Percentiles rank a stretch among this genome's conserved stretches.
Conservation (phyloP, 805 yeast genomes). For the Barnettozyma pratensis region DNA sequence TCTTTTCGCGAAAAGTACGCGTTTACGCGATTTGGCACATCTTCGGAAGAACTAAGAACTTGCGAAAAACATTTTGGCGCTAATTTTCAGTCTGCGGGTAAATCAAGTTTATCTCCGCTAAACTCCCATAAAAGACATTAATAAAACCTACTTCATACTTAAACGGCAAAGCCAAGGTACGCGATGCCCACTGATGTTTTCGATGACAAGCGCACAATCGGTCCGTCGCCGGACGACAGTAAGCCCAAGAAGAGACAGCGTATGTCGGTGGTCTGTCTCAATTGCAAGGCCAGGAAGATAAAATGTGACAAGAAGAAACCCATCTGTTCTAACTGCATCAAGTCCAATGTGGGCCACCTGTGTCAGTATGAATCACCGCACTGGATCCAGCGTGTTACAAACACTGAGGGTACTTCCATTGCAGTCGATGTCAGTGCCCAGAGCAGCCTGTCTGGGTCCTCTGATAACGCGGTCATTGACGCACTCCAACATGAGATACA, state of each 20-base stretch:
- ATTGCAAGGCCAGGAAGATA: conserved; percentile 35
- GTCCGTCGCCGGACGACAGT: background rate
- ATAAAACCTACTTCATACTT: background rate
- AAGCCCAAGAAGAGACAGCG: conserved; percentile 30
- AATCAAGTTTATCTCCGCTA: background rate
- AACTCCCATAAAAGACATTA: background rate
- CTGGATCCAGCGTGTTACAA: conserved; percentile 20
- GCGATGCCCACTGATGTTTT: too few relatives aligned
- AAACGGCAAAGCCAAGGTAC: background rate
- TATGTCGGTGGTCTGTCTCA: conserved; percentile 32
- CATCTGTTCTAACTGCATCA: conserved; percentile 28
- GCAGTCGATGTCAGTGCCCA: background rate
- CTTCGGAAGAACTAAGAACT: too few relatives aligned
- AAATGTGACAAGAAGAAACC: conserved; percentile 40
- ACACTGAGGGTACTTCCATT: conserved; percentile 11
- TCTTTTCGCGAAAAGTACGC: too few relatives aligned
- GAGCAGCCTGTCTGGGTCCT: background rate
- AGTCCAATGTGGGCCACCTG: conserved; percentile 25
- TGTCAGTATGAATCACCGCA: conserved; percentile 25
- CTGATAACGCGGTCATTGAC: background rate
- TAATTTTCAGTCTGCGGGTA: too few relatives aligned
- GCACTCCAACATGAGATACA: conserved; percentile 3
- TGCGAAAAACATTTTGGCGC: too few relatives aligned
- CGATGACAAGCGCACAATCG: too few relatives aligned
- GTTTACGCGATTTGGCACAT: too few relatives aligned